Conservation (phyloP, 192 early-diverging fungal genomes). For the Mortierella claussenii region DNA sequence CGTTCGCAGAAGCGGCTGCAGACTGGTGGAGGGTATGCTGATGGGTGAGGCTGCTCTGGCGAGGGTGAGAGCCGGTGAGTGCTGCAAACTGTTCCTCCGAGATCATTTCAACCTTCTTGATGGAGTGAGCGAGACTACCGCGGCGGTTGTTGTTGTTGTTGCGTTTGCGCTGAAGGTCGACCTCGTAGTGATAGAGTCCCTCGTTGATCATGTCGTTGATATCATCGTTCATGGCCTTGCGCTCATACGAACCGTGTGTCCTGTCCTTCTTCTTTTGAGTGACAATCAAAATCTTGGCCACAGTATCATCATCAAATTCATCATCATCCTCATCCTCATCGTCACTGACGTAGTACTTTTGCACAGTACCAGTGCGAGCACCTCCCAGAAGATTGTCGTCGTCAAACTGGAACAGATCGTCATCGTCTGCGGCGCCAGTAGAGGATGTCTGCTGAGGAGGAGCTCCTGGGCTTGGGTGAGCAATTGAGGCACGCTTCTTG, state of each 20-base stretch:
- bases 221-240: constrained; percentile 81
- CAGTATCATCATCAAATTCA: constrained; percentile 91
- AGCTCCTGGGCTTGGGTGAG: constrained; percentile 9
- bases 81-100: constrained; percentile 68
- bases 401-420: constrained; percentile 86
- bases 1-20: constrained; percentile 24
- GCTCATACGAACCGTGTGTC: constrained; percentile 80
- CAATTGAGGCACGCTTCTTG: constrained; percentile 38
- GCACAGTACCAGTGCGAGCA: constrained; percentile 55
- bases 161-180: constrained; percentile 68
- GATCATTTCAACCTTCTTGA: constrained; percentile 71
- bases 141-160: constrained; percentile 56
- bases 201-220: constrained; percentile 95
- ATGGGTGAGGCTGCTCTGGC: constrained; percentile 19
- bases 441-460: constrained; percentile 4
- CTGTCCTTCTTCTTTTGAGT: constrained; percentile 83
- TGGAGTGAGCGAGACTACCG: constrained; percentile 31
- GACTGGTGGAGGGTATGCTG: constrained; percentile 18
- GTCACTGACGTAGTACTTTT: constrained; percentile 66
- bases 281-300: constrained; percentile 91
- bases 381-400: constrained; percentile 75
- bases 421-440: constrained; percentile 49
- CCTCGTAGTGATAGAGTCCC: constrained; percentile 92
- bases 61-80: constrained; percentile 53
- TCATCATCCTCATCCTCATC: constrained; percentile 82